Evolutionary conservation across 345 rosid genomes (phyloP).

Genomic region (Atalantia buxifolia): DNA sequence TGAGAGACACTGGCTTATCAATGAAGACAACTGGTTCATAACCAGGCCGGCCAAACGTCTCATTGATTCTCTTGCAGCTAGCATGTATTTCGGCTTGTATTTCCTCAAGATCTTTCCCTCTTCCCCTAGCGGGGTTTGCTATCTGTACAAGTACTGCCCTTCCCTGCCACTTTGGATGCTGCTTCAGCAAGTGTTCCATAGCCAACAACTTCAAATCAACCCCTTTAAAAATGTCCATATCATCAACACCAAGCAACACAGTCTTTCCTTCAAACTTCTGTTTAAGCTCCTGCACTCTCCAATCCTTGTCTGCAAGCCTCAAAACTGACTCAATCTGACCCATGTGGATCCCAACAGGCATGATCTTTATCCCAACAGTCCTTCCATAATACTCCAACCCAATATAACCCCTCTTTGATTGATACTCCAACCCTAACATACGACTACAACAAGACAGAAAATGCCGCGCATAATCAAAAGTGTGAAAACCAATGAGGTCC

Average conservation of each 20-base stretch:
- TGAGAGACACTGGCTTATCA: conserved; percentile 53
- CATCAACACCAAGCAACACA: conserved; percentile 72
- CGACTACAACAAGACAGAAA: conserved; percentile 77
- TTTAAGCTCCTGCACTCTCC: conserved; percentile 67
- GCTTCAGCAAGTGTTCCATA: conserved; percentile 71
- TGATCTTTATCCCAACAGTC: conserved; percentile 74
- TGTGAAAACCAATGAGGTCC: conserved; percentile 74
- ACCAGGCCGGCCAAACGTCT: conserved; percentile 51
- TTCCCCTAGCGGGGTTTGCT: conserved; percentile 67
- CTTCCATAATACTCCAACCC: conserved; percentile 76
- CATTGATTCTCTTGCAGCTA: conserved; percentile 66
- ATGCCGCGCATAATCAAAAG: conserved; percentile 96
- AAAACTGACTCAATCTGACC: conserved; percentile 70
- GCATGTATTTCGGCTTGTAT: conserved; percentile 53
- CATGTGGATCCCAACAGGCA: conserved; percentile 84
- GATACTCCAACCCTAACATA: conserved; percentile 70
- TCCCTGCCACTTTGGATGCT: conserved; percentile 71
- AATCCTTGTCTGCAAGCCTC: conserved; percentile 61
- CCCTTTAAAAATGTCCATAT: conserved; percentile 84
- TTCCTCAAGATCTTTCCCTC: conserved; percentile 68
- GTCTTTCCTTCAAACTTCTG: conserved; percentile 71
- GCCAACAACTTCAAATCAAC: conserved; percentile 70
- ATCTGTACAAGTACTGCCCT: conserved; percentile 71
- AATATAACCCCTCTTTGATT: conserved; percentile 74
- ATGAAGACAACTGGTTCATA: conserved; percentile 69